Percentiles rank a stretch among this genome's conserved stretches.
phyloP scores from a whole-genome alignment of 768 basidiomycete species.

The Cubamyces lactineus region DNA sequence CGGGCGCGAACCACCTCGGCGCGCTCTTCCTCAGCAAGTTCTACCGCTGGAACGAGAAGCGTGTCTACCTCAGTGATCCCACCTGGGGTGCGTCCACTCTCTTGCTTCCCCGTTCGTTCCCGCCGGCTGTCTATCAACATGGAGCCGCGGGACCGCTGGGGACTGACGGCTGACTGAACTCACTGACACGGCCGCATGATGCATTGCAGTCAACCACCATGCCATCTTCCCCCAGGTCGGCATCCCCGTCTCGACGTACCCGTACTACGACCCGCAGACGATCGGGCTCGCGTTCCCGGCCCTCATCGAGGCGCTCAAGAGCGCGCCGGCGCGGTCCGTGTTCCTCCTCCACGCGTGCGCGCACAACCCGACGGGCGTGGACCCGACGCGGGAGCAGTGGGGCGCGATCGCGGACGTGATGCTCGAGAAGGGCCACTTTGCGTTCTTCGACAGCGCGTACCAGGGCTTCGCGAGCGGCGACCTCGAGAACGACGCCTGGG shows the following conservation, averaged over 20 bases:
- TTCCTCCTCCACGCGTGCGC: conserved; percentile 94
- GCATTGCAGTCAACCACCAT: conserved; percentile 76
- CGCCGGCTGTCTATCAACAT: not conserved
- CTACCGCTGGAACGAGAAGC: conserved; percentile 62
- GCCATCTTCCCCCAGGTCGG: conserved; percentile 91
- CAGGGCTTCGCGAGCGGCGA: conserved; percentile 96
- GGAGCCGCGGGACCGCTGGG: not conserved
- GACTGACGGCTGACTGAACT: conserved; percentile 7
- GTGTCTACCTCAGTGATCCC: conserved; percentile 85
- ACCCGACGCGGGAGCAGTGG: conserved; percentile 92
- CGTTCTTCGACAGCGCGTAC: conserved; percentile 96
- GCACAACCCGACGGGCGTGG: conserved; percentile 96
- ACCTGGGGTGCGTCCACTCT: conserved; percentile 78
- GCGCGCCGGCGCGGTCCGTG: conserved; percentile 75
- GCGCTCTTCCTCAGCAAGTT: conserved; percentile 84
- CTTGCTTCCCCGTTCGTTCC: not conserved
- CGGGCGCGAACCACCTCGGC: conserved; percentile 93
- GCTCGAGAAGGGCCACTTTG: conserved; percentile 74
- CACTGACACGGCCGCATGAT: conserved; percentile 2
- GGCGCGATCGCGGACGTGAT: conserved; percentile 71
- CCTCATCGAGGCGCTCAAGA: conserved; percentile 59
- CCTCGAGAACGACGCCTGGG: conserved; percentile 89
- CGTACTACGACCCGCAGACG: conserved; percentile 93
- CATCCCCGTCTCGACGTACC: conserved; percentile 82
- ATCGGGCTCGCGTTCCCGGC: conserved; percentile 83